Evolutionary conservation across 495 filamentous ascomycete species (phyloP).

Genomic region (Darksidea phi): DNA sequence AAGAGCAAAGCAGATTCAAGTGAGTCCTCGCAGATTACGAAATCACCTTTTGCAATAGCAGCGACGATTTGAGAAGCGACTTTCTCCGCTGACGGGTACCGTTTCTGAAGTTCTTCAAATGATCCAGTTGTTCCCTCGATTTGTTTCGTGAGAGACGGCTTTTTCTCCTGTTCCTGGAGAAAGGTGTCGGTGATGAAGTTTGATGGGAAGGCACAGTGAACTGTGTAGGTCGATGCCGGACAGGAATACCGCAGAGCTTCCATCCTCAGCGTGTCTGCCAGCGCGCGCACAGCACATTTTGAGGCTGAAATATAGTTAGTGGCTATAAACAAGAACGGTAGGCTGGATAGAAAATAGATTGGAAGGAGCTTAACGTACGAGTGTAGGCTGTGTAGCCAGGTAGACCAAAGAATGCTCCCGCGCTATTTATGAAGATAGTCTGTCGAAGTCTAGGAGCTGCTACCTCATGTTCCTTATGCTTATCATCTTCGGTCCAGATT

Average conservation of each 20-base stretch:
- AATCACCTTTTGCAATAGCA: conserved; percentile 10
- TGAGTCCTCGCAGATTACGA: conserved; percentile 5
- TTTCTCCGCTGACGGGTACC: conserved; percentile 16
- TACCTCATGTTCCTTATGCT: background rate
- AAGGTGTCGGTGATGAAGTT: conserved; percentile 38
- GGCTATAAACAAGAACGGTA: too few relatives aligned
- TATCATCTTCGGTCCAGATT: conserved; percentile 27
- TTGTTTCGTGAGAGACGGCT: conserved; percentile 43
- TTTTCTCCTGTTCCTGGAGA: conserved; percentile 43
- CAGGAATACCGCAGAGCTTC: conserved; percentile 41
- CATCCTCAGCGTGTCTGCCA: conserved; percentile 46
- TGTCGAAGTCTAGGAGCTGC: conserved; percentile 6
- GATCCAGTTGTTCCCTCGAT: conserved; percentile 38
- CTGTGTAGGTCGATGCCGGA: conserved; percentile 9
- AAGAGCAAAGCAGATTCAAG: conserved; percentile 14
- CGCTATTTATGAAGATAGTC: conserved; percentile 30
- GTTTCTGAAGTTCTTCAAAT: background rate
- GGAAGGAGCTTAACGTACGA: conserved; percentile 4
- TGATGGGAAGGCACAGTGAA: conserved; percentile 42
- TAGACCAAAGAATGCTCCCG: conserved; percentile 16
- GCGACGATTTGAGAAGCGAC: conserved; percentile 16
- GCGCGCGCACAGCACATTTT: conserved; percentile 35
- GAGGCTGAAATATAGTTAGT: conserved; percentile 38
- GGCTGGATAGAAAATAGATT: too few relatives aligned
- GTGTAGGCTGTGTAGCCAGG: conserved; percentile 46